Percentiles rank a stretch among this genome's conserved stretches.
Conservation (phyloP, 176 grass and related monocot species). For the Carex scoparia region DNA sequence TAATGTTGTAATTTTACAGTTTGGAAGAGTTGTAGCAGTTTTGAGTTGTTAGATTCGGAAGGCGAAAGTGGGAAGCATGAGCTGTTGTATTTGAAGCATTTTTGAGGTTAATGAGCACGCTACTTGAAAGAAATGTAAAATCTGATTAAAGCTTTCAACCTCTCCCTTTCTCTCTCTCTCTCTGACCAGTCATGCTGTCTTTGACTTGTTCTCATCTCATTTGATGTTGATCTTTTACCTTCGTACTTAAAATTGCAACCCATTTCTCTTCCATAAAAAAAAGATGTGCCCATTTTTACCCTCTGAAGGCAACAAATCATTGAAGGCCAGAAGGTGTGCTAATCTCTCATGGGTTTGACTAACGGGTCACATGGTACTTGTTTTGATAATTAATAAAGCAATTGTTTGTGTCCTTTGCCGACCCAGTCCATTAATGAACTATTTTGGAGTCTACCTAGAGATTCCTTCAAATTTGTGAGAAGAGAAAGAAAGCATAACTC, state of each 20-base stretch:
- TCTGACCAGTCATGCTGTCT: neutral
- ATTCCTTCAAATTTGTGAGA: neutral
- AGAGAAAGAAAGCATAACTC: neutral
- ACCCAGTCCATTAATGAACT: neutral
- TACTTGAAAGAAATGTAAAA: neutral
- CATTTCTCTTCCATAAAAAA: neutral
- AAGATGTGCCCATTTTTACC: neutral
- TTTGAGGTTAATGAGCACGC: neutral
- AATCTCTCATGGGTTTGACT: neutral
- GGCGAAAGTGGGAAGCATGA: neutral
- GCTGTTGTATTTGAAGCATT: neutral
- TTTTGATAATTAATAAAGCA: neutral
- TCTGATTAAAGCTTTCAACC: neutral
- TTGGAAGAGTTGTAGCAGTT: neutral
- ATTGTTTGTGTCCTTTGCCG: constrained; percentile 1
- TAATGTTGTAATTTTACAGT: neutral
- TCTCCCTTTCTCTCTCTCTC: neutral
- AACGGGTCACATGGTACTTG: neutral
- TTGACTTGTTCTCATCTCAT: neutral
- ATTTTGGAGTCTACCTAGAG: neutral
- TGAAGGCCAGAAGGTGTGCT: neutral
- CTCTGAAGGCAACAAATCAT: neutral
- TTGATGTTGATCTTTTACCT: neutral
- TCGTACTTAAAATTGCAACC: neutral
- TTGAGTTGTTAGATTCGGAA: neutral